phyloP scores from a whole-genome alignment of 1,284 basidiomycete genomes.

The Boletus mariae region DNA sequence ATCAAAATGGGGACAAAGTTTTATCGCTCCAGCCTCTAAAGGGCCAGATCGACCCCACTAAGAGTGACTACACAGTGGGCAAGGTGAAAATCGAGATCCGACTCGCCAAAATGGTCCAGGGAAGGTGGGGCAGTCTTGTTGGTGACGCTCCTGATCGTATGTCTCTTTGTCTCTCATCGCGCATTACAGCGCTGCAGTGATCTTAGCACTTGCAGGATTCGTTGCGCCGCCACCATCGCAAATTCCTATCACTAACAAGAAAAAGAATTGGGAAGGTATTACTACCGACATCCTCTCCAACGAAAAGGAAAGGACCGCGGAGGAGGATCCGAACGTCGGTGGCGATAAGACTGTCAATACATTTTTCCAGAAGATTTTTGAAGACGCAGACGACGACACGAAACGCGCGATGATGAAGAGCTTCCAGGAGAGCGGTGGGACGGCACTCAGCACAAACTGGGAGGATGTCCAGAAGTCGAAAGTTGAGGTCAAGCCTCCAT shows the following conservation, averaged over 20 bases:
- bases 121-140: conserved; percentile 74
- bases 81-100: conserved; percentile 82
- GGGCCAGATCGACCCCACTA: conserved; percentile 69
- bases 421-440: conserved; percentile 88
- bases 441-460: conserved; percentile 93
- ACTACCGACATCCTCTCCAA: conserved; percentile 59
- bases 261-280: conserved; percentile 83
- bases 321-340: conserved; percentile 80
- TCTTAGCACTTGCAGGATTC: conserved; percentile 29
- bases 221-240: conserved; percentile 35
- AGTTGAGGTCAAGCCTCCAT: conserved; percentile 76
- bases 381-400: conserved; percentile 85
- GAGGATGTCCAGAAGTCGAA: conserved; percentile 70
- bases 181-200: not conserved
- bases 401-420: conserved; percentile 95
- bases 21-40: conserved; percentile 73
- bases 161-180: conserved; percentile 24
- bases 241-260: conserved; percentile 38
- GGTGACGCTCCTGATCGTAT: conserved; percentile 72
- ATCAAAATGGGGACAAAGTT: conserved; percentile 59
- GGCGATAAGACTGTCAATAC: conserved; percentile 74
- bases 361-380: conserved; percentile 85
- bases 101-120: conserved; percentile 58
- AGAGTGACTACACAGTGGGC: conserved; percentile 65
- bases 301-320: conserved; percentile 59